Base-by-base conservation (phyloP, 1,284 basidiomycete species). In the Tetrapyrgos nigripes region DNA sequence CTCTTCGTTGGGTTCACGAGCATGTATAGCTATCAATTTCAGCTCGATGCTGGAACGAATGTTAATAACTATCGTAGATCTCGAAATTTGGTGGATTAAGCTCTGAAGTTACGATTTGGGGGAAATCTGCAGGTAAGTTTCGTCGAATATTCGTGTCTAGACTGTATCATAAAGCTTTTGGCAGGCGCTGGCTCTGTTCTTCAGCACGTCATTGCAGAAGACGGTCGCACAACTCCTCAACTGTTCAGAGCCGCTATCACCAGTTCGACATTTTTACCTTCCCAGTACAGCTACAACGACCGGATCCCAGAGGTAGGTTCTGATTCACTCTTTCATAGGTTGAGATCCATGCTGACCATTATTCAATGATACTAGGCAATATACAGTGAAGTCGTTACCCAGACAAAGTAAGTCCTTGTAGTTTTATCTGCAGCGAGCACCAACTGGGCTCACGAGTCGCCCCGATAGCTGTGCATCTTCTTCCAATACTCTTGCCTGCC, bases 201-300 rank as follows among this genome's bases (percentile, higher is more conserved):
- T 1, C 71, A 73, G 14, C 73, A 74, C 4, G 19, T 73, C 9
- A 61, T 72, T 17, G 74, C 75, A 11, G 48, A 76, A 28, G 67
- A 67, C 17, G 78, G 77, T 4, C 66, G 68, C 28, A 76, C 74
- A 0, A 63, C 66, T 11, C 82, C 80, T 1, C 73, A 74, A 0
- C 62, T 83, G 6, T 83, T 82, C 68, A 68, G 69, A 54, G 71
- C 60, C 9, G 81, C 79, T 1, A 80, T 82, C 5, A 74, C 77
- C 1, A 81, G 78, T 52, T 83, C 81, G 0, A 66, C 70, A 0
- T 81, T 73, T 62, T 58, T 82, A 1, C 79, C 80, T 0, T 73
- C 81, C 1, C 80, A 83, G 57, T 83, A 82, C 51, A 46, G 60
- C 1, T 83, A 74, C 61, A 73, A 81, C 55, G 75, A 79, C 51